Conservation (phyloP, 2,329 filamentous ascomycete species). For the Pseudocercospora ulei region DNA sequence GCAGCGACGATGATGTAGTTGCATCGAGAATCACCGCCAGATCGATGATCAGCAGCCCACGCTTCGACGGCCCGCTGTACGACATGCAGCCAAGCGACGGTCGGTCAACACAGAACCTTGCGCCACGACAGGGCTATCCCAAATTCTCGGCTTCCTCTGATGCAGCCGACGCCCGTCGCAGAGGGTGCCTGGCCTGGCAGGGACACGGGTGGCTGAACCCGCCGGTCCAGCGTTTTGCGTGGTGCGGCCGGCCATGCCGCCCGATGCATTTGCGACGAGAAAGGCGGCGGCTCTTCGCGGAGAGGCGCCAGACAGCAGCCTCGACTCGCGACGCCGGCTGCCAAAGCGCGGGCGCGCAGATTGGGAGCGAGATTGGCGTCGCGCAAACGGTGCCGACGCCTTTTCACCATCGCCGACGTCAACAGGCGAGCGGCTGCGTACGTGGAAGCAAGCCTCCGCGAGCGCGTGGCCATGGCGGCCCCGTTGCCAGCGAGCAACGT, state of each 20-base stretch:
- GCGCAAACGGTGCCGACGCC: no score
- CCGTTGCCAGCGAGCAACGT: neutral
- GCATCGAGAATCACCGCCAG: constrained; percentile 6
- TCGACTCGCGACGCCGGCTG: constrained; percentile 7
- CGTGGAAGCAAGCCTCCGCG: neutral
- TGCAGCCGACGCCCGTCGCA: constrained; percentile 9
- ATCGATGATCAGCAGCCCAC: constrained; percentile 12
- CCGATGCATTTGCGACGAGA: constrained; percentile 5
- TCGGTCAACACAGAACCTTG: constrained; percentile 6
- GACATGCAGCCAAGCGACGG: constrained; percentile 5
- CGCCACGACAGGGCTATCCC: constrained; percentile 10
- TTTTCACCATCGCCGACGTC: no score
- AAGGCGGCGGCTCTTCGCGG: constrained; percentile 3
- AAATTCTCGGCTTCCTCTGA: constrained; percentile 5
- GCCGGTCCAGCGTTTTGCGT: constrained; percentile 3
- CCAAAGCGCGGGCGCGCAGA: neutral
- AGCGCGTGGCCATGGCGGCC: neutral
- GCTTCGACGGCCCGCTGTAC: constrained; percentile 9
- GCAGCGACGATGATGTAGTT: constrained; percentile 7
- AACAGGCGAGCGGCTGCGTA: neutral
- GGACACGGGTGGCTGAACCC: constrained; percentile 7
- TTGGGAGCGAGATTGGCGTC: no score
- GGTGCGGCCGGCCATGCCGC: constrained; percentile 8
- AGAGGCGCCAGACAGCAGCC: neutral
- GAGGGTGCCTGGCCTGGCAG: constrained; percentile 13